A percentile compares a stretch with the other conserved stretches of the same genome.
phyloP scores from a whole-genome alignment of 2,329 filamentous ascomycete species.

The Bimuria novae-zelandiae region DNA sequence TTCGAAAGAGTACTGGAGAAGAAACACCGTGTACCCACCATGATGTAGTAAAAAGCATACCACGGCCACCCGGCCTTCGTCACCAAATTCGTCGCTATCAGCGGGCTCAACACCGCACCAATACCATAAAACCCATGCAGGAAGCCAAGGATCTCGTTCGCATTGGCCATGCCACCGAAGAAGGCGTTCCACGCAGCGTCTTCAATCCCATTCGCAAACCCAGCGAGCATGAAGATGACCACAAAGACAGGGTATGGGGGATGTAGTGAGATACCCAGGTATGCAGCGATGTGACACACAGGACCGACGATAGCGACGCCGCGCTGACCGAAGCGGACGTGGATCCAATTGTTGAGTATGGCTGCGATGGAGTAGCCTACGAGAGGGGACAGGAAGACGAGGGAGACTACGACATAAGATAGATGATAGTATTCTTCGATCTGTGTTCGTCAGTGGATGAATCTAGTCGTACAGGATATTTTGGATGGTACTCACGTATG shows the following conservation, averaged over 20 bases:
- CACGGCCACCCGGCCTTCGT: conserved; percentile 63
- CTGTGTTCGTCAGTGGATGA: conserved; percentile 33
- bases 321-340: conserved; percentile 67
- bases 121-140: conserved; percentile 72
- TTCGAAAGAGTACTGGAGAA: neutral
- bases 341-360: conserved; percentile 65
- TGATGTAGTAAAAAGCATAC: conserved; percentile 75
- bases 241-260: conserved; percentile 69
- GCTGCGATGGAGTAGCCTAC: conserved; percentile 66
- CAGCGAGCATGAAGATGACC: conserved; percentile 65
- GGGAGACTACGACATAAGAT: conserved; percentile 64
- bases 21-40: conserved; percentile 55
- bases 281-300: conserved; percentile 64
- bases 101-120: conserved; percentile 68
- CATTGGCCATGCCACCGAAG: conserved; percentile 69
- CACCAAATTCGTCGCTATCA: conserved; percentile 72
- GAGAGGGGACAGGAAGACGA: conserved; percentile 68
- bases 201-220: conserved; percentile 70
- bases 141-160: conserved; percentile 73
- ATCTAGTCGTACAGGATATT: neutral
- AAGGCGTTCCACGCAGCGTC: conserved; percentile 65
- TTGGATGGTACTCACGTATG: conserved; percentile 1
- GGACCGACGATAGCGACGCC: conserved; percentile 71
- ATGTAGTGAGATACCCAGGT: conserved; percentile 65
- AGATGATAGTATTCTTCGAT: conserved; percentile 64